A percentile compares a stretch with the other conserved stretches of the same genome.
Evolutionary conservation across 1,139 yeast genomes (phyloP).

Genomic region (Saccharomyces hybrid): DNA sequence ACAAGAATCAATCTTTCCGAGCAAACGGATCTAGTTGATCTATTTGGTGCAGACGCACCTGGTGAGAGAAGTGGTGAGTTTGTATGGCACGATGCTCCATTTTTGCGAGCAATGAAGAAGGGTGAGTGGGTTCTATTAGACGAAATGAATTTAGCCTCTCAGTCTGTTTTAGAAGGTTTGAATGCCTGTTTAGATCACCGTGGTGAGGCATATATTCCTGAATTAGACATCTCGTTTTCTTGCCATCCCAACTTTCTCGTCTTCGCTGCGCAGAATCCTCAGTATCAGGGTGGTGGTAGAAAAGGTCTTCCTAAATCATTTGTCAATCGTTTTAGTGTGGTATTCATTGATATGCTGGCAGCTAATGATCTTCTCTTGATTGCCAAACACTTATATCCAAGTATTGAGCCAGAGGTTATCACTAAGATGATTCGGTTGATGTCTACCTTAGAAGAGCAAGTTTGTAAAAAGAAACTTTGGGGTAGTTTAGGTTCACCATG

Average conservation of each 20-base stretch:
- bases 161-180: slow-evolving; percentile 91
- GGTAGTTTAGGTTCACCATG: slow-evolving; percentile 86
- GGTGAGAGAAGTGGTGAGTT: slow-evolving; percentile 89
- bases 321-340: slow-evolving; percentile 89
- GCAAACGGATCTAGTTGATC: slow-evolving; percentile 89
- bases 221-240: slow-evolving; percentile 71
- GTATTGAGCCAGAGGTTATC: slow-evolving; percentile 40
- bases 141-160: slow-evolving; percentile 97
- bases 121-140: slow-evolving; percentile 98
- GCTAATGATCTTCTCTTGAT: slow-evolving; percentile 65
- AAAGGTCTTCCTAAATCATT: slow-evolving; percentile 97
- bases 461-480: slow-evolving; percentile 55
- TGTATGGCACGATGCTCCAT: slow-evolving; percentile 97
- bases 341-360: slow-evolving; percentile 76
- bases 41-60: slow-evolving; percentile 96
- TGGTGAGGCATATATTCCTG: slow-evolving; percentile 95
- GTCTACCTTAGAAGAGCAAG: slow-evolving; percentile 57
- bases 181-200: slow-evolving; percentile 98
- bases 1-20: slow-evolving; percentile 92
- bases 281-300: slow-evolving; percentile 97
- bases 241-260: slow-evolving; percentile 83
- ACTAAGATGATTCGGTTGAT: slow-evolving; percentile 59
- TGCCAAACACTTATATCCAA: slow-evolving; percentile 66
- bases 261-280: slow-evolving; percentile 98
- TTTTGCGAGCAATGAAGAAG: slow-evolving; percentile 87